A percentile compares a stretch with the other conserved stretches of the same genome.
These are phyloP conservation scores for Hyphodiscus hymeniophilus DNA, from an alignment of 495 filamentous ascomycete genomes.

Conservation along the genomic window DNA sequence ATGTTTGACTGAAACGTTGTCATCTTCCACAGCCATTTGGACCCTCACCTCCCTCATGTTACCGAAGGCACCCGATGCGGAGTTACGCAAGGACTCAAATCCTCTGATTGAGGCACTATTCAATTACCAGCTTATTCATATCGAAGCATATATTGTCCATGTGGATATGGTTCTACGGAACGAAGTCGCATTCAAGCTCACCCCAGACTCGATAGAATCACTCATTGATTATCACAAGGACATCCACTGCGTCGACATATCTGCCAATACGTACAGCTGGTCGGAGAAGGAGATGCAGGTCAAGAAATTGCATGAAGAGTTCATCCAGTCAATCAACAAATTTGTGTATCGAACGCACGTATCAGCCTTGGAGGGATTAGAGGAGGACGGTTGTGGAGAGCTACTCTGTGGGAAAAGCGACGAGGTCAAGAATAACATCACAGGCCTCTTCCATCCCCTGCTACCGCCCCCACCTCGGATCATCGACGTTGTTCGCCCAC, in stretches of 20 bases:
- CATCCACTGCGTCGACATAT: slow-evolving; percentile 84
- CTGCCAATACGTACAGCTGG: slow-evolving; percentile 89
- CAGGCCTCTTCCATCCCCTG: slow-evolving; percentile 78
- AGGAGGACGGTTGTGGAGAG: slow-evolving; percentile 96
- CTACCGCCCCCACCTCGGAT: slow-evolving; percentile 88
- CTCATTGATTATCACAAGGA: slow-evolving; percentile 97
- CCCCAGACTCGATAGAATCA: slow-evolving; percentile 90
- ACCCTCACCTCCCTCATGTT: slow-evolving; percentile 90
- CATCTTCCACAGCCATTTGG: slow-evolving; percentile 89
- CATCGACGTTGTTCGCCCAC: slow-evolving; percentile 82
- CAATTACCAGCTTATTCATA: slow-evolving; percentile 90
- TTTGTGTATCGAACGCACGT: slow-evolving; percentile 91
- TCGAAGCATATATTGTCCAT: slow-evolving; percentile 97
- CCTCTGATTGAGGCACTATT: slow-evolving; percentile 84
- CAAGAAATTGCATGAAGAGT: slow-evolving; percentile 97
- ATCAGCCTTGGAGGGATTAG: slow-evolving; percentile 85
- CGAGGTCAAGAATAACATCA: slow-evolving; percentile 84
- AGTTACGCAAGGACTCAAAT: slow-evolving; percentile 78
- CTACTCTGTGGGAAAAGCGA: slow-evolving; percentile 85
- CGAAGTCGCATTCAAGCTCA: slow-evolving; percentile 97
- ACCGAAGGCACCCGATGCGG: slow-evolving; percentile 80
- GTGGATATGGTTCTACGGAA: slow-evolving; percentile 98
- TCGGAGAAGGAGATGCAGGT: slow-evolving; percentile 91
- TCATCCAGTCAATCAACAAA: slow-evolving; percentile 94
- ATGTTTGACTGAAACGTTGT: slow-evolving; percentile 95